phyloP scores from a whole-genome alignment of 1,284 basidiomycete genomes.

The Neolentinus lepideus region DNA sequence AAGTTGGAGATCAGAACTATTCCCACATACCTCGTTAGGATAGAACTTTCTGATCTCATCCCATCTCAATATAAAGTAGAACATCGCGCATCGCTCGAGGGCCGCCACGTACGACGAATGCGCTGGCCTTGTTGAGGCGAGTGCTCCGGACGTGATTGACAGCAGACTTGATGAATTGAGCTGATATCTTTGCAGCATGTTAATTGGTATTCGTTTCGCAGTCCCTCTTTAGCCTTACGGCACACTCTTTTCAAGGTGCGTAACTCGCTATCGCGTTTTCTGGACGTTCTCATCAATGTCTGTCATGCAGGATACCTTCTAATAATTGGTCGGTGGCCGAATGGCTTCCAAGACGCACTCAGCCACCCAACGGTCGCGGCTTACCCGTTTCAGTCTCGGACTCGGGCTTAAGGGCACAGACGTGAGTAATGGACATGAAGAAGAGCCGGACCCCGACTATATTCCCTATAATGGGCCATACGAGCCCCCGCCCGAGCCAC shows the following conservation, averaged over 20 bases:
- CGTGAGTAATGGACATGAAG: slow-evolving; percentile 11
- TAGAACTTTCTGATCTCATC: neutral
- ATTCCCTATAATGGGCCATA: slow-evolving; percentile 59
- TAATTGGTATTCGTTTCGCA: neutral
- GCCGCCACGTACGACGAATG: neutral
- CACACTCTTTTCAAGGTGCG: neutral
- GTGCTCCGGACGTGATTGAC: neutral
- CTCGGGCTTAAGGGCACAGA: slow-evolving; percentile 12
- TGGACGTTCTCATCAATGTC: neutral
- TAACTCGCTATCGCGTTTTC: neutral
- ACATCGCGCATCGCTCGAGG: neutral
- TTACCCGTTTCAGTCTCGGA: slow-evolving; percentile 21
- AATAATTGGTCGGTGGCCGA: neutral
- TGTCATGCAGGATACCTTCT: neutral
- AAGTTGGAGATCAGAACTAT: no score
- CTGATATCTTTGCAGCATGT: neutral
- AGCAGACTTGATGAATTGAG: neutral
- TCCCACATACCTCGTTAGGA: neutral
- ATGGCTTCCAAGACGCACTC: slow-evolving; percentile 11
- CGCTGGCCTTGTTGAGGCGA: neutral
- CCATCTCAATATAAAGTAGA: neutral
- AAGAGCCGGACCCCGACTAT: slow-evolving; percentile 39
- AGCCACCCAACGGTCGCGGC: slow-evolving; percentile 25
- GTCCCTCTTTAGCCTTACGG: neutral
- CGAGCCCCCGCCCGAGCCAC: slow-evolving; percentile 30